Percentiles rank a stretch among this genome's conserved stretches.
Conservation (phyloP, 1,284 basidiomycete genomes). For the Malassezia psittaci region DNA sequence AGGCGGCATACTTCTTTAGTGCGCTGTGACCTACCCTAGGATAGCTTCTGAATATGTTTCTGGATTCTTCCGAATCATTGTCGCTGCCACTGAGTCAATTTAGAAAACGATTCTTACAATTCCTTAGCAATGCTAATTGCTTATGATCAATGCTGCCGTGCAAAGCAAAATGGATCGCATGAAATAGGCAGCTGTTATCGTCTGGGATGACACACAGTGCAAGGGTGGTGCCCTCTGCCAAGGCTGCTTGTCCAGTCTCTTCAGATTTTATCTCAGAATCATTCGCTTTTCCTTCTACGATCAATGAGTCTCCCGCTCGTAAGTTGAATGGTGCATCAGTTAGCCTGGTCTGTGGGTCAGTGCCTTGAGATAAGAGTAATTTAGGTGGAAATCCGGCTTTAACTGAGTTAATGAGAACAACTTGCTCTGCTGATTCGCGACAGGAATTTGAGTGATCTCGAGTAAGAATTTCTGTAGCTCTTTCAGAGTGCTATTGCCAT, state of each 20-base stretch:
- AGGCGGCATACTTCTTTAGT: not conserved
- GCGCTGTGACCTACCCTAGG: slow-evolving; percentile 17
- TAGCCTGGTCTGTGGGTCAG: not conserved
- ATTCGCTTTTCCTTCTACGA: not conserved
- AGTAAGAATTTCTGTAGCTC: too few relatives aligned
- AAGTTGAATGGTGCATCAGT: not conserved
- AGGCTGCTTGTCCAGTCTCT: not conserved
- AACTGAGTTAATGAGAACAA: not conserved
- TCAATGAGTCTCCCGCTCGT: not conserved
- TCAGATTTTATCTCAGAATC: not conserved
- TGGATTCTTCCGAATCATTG: not conserved
- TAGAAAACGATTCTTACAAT: not conserved
- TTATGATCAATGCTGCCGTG: not conserved
- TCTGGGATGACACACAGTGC: slow-evolving; percentile 27
- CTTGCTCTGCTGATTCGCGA: not conserved
- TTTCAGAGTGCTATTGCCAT: too few relatives aligned
- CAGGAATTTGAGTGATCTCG: not conserved
- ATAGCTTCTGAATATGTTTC: slow-evolving; percentile 23
- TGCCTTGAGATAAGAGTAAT: not conserved
- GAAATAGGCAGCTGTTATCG: slow-evolving; percentile 36
- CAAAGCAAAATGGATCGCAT: slow-evolving; percentile 10
- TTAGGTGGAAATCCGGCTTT: not conserved
- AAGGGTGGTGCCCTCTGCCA: slow-evolving; percentile 2
- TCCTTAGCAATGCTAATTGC: not conserved
- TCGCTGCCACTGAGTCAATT: not conserved